These are phyloP conservation scores for Tephrocybe sp. DNA, from an alignment of 768 basidiomycete genomes.

Conservation along the genomic window DNA sequence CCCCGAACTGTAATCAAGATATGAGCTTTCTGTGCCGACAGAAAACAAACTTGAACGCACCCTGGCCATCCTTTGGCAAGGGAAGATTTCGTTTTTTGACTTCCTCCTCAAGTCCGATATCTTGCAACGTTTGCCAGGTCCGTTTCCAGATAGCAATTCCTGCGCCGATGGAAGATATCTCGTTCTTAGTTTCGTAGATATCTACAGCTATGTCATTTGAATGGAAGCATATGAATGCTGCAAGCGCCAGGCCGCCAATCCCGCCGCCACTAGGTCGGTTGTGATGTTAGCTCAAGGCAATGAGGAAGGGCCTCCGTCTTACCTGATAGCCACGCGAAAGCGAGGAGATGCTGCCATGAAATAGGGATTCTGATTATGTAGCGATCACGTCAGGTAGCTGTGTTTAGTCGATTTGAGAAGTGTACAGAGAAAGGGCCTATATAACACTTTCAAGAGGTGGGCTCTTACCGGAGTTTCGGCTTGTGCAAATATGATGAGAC, in stretches of 20 bases:
- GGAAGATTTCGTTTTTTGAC: slow-evolving; percentile 19
- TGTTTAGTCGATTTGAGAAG: too few relatives aligned
- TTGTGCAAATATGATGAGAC: too few relatives aligned
- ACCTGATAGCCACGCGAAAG: slow-evolving; percentile 16
- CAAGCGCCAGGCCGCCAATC: slow-evolving; percentile 39
- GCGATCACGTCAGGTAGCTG: too few relatives aligned
- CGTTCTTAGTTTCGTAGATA: slow-evolving; percentile 42
- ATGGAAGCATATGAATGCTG: slow-evolving; percentile 33
- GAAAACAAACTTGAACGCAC: slow-evolving; percentile 9
- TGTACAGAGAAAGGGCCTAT: too few relatives aligned
- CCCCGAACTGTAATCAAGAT: slow-evolving; percentile 15
- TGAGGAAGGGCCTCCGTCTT: background rate
- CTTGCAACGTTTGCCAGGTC: slow-evolving; percentile 37
- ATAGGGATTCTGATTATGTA: too few relatives aligned
- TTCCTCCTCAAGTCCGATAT: slow-evolving; percentile 35
- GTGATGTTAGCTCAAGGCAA: background rate
- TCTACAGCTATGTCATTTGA: slow-evolving; percentile 28
- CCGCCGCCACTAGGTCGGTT: slow-evolving; percentile 25
- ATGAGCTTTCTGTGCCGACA: background rate
- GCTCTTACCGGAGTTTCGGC: too few relatives aligned
- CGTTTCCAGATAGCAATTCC: slow-evolving; percentile 43
- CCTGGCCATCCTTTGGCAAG: slow-evolving; percentile 25
- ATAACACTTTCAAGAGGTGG: too few relatives aligned
- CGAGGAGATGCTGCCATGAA: slow-evolving; percentile 3
- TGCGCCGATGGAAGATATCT: slow-evolving; percentile 38